These are phyloP conservation scores for Collariella sp. DNA, from an alignment of 495 filamentous ascomycete genomes.

Conservation along the genomic window DNA sequence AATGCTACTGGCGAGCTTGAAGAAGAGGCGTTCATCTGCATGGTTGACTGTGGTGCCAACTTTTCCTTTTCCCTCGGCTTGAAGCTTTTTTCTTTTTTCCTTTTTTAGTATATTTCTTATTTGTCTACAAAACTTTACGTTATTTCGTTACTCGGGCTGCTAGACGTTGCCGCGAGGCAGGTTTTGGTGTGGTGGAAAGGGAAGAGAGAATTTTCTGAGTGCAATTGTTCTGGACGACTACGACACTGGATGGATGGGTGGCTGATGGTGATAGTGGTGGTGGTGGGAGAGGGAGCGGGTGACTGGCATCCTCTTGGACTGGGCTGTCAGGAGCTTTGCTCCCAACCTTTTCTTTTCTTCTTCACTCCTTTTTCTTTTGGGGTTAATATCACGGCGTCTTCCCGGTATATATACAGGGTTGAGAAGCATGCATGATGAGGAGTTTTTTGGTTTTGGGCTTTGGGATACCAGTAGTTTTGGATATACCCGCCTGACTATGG, in stretches of 20 bases:
- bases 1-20: slow-evolving; percentile 32
- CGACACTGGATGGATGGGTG: slow-evolving; percentile 12
- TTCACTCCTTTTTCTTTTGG: slow-evolving; percentile 8
- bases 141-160: slow-evolving; percentile 2
- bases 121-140: neutral
- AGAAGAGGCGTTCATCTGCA: slow-evolving; percentile 26
- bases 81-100: neutral
- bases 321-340: slow-evolving; percentile 3
- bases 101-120: slow-evolving; percentile 1
- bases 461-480: slow-evolving; percentile 1
- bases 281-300: neutral
- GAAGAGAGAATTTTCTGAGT: neutral
- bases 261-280: neutral
- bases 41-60: slow-evolving; percentile 9
- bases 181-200: slow-evolving; percentile 5
- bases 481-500: slow-evolving; percentile 6
- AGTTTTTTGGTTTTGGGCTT: slow-evolving; percentile 3
- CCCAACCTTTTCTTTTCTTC: slow-evolving; percentile 7
- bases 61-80: neutral
- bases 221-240: slow-evolving; percentile 1
- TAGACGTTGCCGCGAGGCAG: slow-evolving; percentile 26
- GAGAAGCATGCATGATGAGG: slow-evolving; percentile 15
- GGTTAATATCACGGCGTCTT: slow-evolving; percentile 5
- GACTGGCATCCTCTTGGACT: slow-evolving; percentile 10
- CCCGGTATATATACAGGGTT: slow-evolving; percentile 9